A percentile compares a stretch with the other conserved stretches of the same genome.
Conservation (phyloP, 345 rosid species). For the Lepidium sativum region DNA sequence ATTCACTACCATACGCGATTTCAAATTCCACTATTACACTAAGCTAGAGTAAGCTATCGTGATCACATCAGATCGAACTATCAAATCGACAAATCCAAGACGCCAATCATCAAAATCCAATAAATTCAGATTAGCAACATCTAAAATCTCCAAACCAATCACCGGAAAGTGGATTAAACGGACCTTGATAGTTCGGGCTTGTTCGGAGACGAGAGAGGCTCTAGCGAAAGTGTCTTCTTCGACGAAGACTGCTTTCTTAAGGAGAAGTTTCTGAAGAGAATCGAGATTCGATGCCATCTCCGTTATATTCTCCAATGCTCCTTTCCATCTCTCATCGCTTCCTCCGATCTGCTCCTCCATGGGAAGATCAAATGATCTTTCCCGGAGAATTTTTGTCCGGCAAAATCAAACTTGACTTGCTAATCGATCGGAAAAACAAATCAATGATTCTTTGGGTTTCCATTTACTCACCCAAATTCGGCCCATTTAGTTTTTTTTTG, state of each 20-base stretch:
- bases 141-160: background rate
- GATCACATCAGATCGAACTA: conserved; percentile 10
- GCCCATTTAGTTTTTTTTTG: background rate
- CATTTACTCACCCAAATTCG: background rate
- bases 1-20: background rate
- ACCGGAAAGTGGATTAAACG: background rate
- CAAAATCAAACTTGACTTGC: background rate
- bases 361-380: conserved; percentile 8
- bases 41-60: background rate
- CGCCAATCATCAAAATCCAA: background rate
- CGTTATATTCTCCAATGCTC: conserved; percentile 65
- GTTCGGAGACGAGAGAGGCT: conserved; percentile 88
- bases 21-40: background rate
- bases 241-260: conserved; percentile 88
- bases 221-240: conserved; percentile 78
- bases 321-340: conserved; percentile 83
- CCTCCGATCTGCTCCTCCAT: conserved; percentile 58
- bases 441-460: conserved; percentile 11
- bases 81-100: background rate
- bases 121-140: background rate
- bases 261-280: conserved; percentile 75
- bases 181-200: conserved; percentile 89
- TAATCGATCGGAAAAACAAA: background rate
- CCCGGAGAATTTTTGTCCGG: background rate
- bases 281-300: conserved; percentile 84